phyloP scores from a whole-genome alignment of 1,284 basidiomycete genomes.

The Hypsizygus ulmarius region DNA sequence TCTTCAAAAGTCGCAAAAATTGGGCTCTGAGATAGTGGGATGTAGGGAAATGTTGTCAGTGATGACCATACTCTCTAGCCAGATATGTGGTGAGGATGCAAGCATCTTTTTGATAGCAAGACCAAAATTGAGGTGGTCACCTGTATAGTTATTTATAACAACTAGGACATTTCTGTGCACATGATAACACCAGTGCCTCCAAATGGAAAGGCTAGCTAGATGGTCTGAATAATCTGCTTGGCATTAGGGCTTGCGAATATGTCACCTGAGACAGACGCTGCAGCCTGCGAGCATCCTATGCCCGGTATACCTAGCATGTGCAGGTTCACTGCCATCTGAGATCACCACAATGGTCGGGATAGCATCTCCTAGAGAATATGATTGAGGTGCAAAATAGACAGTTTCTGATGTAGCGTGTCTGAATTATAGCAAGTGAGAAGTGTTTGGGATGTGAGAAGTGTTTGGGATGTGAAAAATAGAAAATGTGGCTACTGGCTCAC shows the following conservation, averaged over 20 bases:
- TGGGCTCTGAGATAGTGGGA: conserved; percentile 5
- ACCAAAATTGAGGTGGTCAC: conserved; percentile 70
- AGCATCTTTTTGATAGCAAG: conserved; percentile 62
- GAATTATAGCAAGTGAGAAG: background rate
- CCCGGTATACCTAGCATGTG: conserved; percentile 58
- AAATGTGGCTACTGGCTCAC: conserved; percentile 39
- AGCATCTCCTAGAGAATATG: conserved; percentile 14
- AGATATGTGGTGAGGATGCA: conserved; percentile 30
- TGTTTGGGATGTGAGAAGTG: background rate
- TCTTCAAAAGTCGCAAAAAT: conserved; percentile 1
- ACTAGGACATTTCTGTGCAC: conserved; percentile 35
- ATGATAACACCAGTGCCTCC: conserved; percentile 7
- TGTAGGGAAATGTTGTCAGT: conserved; percentile 65
- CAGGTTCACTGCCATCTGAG: conserved; percentile 71
- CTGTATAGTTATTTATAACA: conserved; percentile 49
- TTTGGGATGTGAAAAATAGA: background rate
- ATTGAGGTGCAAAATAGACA: conserved; percentile 35
- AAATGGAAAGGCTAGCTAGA: conserved; percentile 43
- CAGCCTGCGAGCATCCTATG: conserved; percentile 59
- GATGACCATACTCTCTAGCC: conserved; percentile 57
- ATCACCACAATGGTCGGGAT: conserved; percentile 47
- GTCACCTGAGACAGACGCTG: conserved; percentile 60
- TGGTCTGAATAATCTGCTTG: conserved; percentile 51
- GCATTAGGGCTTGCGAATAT: conserved; percentile 66
- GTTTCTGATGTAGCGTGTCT: conserved; percentile 39